Evolutionary conservation across 257 asterid species (phyloP).

Genomic region (Handroanthus guayacan): DNA sequence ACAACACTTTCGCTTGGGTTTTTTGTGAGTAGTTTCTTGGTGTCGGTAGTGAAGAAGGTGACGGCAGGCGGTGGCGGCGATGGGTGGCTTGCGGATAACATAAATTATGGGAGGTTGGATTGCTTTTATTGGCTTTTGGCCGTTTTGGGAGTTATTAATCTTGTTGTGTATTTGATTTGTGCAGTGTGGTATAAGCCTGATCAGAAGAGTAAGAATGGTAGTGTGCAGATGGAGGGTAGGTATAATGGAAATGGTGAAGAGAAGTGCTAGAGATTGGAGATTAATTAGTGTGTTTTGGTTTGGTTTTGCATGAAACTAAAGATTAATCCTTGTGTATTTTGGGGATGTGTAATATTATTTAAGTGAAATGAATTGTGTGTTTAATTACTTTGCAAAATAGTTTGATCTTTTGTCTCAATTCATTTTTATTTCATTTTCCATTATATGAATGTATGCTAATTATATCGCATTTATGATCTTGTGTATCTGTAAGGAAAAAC

Average conservation of each 20-base stretch:
- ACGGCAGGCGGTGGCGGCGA: constrained; percentile 50
- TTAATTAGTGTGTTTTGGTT: background rate
- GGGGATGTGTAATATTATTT: too few relatives aligned
- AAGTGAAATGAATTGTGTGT: too few relatives aligned
- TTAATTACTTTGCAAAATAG: too few relatives aligned
- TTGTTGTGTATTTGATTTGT: constrained; percentile 58
- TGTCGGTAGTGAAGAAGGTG: constrained; percentile 67
- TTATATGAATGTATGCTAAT: too few relatives aligned
- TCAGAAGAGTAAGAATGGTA: constrained; percentile 42
- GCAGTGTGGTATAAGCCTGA: constrained; percentile 68
- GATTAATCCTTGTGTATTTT: too few relatives aligned
- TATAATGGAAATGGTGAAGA: constrained; percentile 47
- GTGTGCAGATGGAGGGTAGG: constrained; percentile 41
- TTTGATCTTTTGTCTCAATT: too few relatives aligned
- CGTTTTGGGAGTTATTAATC: constrained; percentile 61
- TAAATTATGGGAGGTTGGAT: constrained; percentile 83
- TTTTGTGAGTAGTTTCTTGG: constrained; percentile 80
- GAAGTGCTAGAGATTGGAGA: constrained; percentile 41
- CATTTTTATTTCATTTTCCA: too few relatives aligned
- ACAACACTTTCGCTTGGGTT: constrained; percentile 86
- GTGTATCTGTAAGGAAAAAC: too few relatives aligned
- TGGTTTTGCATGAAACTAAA: background rate
- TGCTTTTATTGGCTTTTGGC: constrained; percentile 81
- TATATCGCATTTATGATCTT: too few relatives aligned
- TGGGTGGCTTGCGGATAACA: constrained; percentile 89